Conservation (phyloP, 306 rosid species). For the Gastrolobium villosum region DNA sequence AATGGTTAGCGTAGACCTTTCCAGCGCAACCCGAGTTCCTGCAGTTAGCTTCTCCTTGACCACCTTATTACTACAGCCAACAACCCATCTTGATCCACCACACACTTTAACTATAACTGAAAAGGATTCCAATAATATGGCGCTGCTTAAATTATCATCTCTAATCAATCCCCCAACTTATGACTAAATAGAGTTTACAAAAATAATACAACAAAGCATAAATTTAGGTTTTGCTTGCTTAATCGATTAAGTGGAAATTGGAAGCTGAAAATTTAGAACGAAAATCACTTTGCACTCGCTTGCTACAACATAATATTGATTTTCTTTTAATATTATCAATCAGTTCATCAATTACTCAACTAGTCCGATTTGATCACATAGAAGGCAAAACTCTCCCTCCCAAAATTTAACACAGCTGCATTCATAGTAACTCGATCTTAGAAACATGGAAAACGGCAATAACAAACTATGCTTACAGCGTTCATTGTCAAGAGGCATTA, state of each 20-base stretch:
- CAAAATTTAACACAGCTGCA: no score
- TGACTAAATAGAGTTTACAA: not conserved
- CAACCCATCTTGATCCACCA: constrained; percentile 75
- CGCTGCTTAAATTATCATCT: not conserved
- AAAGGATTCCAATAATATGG: constrained; percentile 15
- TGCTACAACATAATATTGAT: not conserved
- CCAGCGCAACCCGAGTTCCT: constrained; percentile 82
- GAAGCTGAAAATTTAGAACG: not conserved
- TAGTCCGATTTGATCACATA: no score
- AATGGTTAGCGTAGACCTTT: constrained; percentile 73
- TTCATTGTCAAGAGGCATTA: constrained; percentile 79
- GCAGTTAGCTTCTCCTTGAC: constrained; percentile 78
- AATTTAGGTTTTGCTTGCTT: not conserved
- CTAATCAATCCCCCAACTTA: not conserved
- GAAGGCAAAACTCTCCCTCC: no score
- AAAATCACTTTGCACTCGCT: constrained; percentile 8
- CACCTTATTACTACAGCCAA: constrained; percentile 79
- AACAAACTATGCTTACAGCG: constrained; percentile 55
- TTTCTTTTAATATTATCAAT: no score
- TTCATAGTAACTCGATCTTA: no score
- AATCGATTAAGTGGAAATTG: not conserved
- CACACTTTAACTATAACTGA: constrained; percentile 82
- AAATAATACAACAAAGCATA: no score
- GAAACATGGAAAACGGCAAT: no score
- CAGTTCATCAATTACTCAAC: no score